Base-by-base conservation (phyloP, 2,329 filamentous ascomycete species). In the Cordyceps fumosorosea region DNA sequence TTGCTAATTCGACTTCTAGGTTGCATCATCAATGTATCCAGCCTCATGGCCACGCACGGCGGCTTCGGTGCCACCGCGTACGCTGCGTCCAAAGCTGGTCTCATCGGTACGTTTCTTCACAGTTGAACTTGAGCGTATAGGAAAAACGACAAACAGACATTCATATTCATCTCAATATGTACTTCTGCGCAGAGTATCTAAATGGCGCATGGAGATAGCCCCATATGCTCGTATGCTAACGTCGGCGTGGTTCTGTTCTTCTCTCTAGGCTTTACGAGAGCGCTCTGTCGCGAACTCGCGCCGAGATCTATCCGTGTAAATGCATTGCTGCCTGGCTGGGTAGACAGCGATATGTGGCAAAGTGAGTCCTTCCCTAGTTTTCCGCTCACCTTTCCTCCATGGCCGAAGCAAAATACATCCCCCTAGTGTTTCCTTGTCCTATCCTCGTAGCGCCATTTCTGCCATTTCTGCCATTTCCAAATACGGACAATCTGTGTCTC, bases 21-120 rank as follows among this genome's bases (percentile, higher is more conserved):
- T 8, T 90, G 85, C 69, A 92, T 96, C 64, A 87, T 96, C 73
- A 96, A 96, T 70, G 78, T 96, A 24, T 87, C 89, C 0, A 93
- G 89, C 54, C 77, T 96, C 34, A 81, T 96, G 52, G 91, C 86
- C 0, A 70, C 81, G 1, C 87, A 87, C 63, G 88, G 86, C 0
- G 89, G 88, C 0, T 78, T 78, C 2, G 92, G 92, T 7, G 86
- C 88, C 14, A 83, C 88, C 5, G 84, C 86, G 0, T 95, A 95
- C 71, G 87, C 89, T 6, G 89, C 90, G 8, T 88, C 87, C 50
- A 96, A 96, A 72, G 90, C 91, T 5, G 91, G 90, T 2, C 76
- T 96, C 1, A 73, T 95, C 18, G 89, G 89, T 81, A 75, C 67
- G 78, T 72, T 55, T 48, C 29, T 29, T 14, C 47, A n/a, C 22